These are phyloP conservation scores for Batrachochytrium dendrobatidis DNA, from an alignment of 371 early-diverging fungal genomes.

Conservation along the genomic window DNA sequence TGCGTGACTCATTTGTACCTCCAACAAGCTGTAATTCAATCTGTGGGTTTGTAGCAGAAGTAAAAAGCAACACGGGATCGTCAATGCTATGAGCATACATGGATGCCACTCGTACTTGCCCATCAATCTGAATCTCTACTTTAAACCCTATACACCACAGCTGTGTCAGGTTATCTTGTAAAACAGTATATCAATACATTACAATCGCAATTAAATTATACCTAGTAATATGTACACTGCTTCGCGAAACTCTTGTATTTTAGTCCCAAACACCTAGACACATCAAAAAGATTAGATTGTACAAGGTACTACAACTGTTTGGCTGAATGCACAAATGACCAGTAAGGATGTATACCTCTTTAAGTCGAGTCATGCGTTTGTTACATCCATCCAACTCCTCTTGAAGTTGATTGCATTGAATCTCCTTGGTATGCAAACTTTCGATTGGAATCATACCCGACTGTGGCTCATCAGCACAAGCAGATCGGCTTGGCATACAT, in stretches of 20 bases:
- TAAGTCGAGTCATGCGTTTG: constrained; percentile 58
- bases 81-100: constrained; percentile 49
- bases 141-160: constrained; percentile 53
- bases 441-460: constrained; percentile 41
- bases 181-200: not conserved
- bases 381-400: constrained; percentile 40
- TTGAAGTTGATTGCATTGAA: constrained; percentile 43
- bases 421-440: constrained; percentile 47
- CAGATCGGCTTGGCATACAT: too few relatives aligned
- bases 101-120: constrained; percentile 62
- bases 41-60: constrained; percentile 47
- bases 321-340: too few relatives aligned
- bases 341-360: constrained; percentile 43
- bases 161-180: not conserved
- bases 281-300: too few relatives aligned
- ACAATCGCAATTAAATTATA: constrained; percentile 1
- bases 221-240: constrained; percentile 55
- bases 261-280: constrained; percentile 44
- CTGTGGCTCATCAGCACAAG: too few relatives aligned
- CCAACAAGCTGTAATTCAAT: constrained; percentile 59
- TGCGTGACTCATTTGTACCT: constrained; percentile 49
- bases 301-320: too few relatives aligned
- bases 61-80: constrained; percentile 52
- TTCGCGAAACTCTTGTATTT: constrained; percentile 60
- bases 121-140: constrained; percentile 58